Evolutionary conservation across 177 flowering plant species (phyloP), one percentile per base, ranked within the genome.

Genomic region (Vitis hybrid): DNA sequence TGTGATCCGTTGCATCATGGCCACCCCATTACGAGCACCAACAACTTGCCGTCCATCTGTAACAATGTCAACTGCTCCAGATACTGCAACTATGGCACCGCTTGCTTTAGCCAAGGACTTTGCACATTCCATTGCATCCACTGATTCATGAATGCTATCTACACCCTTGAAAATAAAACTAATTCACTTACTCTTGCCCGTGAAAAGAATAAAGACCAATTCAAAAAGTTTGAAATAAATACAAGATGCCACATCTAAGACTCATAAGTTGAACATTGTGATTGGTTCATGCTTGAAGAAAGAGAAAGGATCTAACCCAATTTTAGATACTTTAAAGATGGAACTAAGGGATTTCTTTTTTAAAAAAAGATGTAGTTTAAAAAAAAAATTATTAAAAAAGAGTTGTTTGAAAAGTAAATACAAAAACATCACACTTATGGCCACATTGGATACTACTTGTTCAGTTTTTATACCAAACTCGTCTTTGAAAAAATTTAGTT

Each of bases 41-140:
- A 89, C 77, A 17, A 93, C 88, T 52, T 76, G 81, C 10, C 78
- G 57, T 51, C 99, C 98, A 56, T 93, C 94, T 23, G 97, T 95
- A 3, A 92, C 65, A 11, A 92, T 79, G 74, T 95, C 99, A 49
- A 89, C 83, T 13, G 97, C 96, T 56, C 99, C 99, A 48, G 98
- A 86, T 0, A 95, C 93, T 1, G 96, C 97, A 65, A 95, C 89
- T 58, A 91, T 72, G 3, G 91, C 77, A 9, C 93, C 87, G 62
- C 83, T 82, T 68, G 80, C 34, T 74, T 55, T 70, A 76, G 98
- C 91, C 68, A 93, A 79, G 26, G 86, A 79, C 60, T 87, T 91
- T 18, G 97, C 97, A 54, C 91, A 95, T 71, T 90, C 94, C 48
- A 94, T 60, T 60, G 97, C 96, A 77, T 90, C 97, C 21, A 70